Percentiles rank a stretch among this genome's conserved stretches.
Evolutionary conservation across 208 protist genomes (phyloP).

Genomic region (Angomonas desouzai): DNA sequence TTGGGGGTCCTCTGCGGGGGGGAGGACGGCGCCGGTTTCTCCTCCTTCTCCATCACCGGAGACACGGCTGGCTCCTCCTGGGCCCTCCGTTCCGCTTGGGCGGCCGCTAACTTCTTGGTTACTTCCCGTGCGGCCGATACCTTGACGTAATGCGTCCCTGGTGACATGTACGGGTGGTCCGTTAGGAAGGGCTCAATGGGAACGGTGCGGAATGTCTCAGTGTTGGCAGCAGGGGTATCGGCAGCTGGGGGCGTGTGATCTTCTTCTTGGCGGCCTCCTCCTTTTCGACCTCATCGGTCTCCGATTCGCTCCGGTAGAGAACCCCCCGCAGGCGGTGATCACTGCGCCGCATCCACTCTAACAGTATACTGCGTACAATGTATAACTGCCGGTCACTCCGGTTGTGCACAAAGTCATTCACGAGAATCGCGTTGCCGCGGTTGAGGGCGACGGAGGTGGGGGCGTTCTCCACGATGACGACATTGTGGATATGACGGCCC

Average conservation of each 20-base stretch:
- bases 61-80: constrained; percentile 4
- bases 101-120: constrained; percentile 21
- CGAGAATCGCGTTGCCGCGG: constrained; percentile 73
- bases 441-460: constrained; percentile 78
- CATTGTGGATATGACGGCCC: constrained; percentile 60
- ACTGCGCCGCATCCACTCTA: constrained; percentile 55
- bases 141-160: constrained; percentile 54
- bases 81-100: constrained; percentile 16
- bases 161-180: constrained; percentile 43
- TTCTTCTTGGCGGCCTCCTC: neutral
- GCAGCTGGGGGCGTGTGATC: neutral
- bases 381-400: constrained; percentile 64
- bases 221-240: too few relatives aligned
- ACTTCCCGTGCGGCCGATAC: constrained; percentile 41
- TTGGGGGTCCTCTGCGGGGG: neutral
- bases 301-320: neutral
- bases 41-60: neutral
- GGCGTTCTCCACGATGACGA: constrained; percentile 90
- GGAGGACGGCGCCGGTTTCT: neutral
- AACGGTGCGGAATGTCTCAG: neutral
- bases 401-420: constrained; percentile 82
- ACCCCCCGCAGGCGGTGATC: constrained; percentile 15
- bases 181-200: constrained; percentile 35
- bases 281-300: neutral
- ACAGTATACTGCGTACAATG: constrained; percentile 58